phyloP scores from a whole-genome alignment of 75 land plant genomes.

The Cryptomeria japonica region DNA sequence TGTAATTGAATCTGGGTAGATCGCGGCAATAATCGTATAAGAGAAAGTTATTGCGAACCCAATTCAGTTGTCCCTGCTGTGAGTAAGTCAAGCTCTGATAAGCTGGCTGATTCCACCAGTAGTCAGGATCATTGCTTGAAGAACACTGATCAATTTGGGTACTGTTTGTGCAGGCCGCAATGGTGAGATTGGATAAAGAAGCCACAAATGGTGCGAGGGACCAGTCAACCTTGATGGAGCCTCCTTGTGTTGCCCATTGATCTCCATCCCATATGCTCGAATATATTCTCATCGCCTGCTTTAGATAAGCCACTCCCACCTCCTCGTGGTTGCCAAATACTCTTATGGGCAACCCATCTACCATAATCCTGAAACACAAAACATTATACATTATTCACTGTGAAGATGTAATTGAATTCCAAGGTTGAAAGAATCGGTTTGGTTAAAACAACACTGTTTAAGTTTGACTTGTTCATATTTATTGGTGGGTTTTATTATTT shows the following conservation, averaged over 20 bases:
- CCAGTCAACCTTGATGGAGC: slow-evolving; percentile 31
- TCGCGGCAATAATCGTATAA: slow-evolving; percentile 47
- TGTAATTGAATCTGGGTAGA: slow-evolving; percentile 20
- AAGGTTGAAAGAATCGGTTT: no score
- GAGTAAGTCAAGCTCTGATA: slow-evolving; percentile 3
- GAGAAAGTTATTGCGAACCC: slow-evolving; percentile 35
- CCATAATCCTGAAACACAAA: slow-evolving; percentile 25
- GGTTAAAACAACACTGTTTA: no score
- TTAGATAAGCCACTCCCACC: slow-evolving; percentile 38
- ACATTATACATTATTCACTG: no score
- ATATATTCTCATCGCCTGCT: slow-evolving; percentile 35
- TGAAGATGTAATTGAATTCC: neutral
- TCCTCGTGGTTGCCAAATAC: slow-evolving; percentile 36
- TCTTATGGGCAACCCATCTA: slow-evolving; percentile 45
- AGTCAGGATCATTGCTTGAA: neutral
- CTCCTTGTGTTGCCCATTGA: slow-evolving; percentile 34
- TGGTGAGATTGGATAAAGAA: slow-evolving; percentile 6
- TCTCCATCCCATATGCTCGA: slow-evolving; percentile 35
- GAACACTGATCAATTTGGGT: neutral
- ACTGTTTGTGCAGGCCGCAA: slow-evolving; percentile 14
- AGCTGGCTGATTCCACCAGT: neutral
- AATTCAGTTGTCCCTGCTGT: slow-evolving; percentile 15
- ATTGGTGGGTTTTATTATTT: no score
- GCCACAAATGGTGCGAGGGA: slow-evolving; percentile 31
- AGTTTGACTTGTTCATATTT: no score